A percentile compares a stretch with the other conserved stretches of the same genome.
Evolutionary conservation across 148 eudicot species (phyloP).

Genomic region (Spergularia bocconei): DNA sequence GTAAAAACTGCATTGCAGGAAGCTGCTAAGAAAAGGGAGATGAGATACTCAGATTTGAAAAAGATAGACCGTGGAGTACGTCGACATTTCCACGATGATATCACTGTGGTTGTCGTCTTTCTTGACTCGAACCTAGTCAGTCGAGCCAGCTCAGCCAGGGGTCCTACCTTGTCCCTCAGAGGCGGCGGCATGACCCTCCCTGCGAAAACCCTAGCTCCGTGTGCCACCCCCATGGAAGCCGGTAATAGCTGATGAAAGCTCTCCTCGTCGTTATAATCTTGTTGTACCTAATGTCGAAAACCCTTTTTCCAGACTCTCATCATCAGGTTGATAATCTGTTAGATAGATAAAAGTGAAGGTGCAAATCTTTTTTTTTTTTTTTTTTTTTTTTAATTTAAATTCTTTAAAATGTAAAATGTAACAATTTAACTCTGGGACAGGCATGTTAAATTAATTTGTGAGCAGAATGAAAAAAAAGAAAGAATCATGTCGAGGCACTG

Average conservation of each 20-base stretch:
- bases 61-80: conserved; percentile 68
- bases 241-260: conserved; percentile 24
- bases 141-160: conserved; percentile 39
- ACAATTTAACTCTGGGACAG: conserved; percentile 23
- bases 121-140: conserved; percentile 55
- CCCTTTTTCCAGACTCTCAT: conserved; percentile 20
- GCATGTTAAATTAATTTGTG: conserved; percentile 22
- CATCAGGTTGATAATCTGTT: conserved; percentile 24
- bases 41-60: conserved; percentile 67
- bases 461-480: conserved; percentile 22
- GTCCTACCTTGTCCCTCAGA: conserved; percentile 47
- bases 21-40: conserved; percentile 70
- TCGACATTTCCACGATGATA: conserved; percentile 67
- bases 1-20: conserved; percentile 55
- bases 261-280: conserved; percentile 8
- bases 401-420: conserved; percentile 31
- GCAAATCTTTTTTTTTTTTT: conserved; percentile 22
- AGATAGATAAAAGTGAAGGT: conserved; percentile 30
- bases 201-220: conserved; percentile 40
- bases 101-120: conserved; percentile 52
- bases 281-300: conserved; percentile 29
- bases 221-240: conserved; percentile 30
- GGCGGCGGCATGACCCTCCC: conserved; percentile 48
- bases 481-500: conserved; percentile 12
- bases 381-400: conserved; percentile 8